These are phyloP conservation scores for Lipomyces starkeyi DNA, from an alignment of 805 yeast species.

Conservation along the genomic window DNA sequence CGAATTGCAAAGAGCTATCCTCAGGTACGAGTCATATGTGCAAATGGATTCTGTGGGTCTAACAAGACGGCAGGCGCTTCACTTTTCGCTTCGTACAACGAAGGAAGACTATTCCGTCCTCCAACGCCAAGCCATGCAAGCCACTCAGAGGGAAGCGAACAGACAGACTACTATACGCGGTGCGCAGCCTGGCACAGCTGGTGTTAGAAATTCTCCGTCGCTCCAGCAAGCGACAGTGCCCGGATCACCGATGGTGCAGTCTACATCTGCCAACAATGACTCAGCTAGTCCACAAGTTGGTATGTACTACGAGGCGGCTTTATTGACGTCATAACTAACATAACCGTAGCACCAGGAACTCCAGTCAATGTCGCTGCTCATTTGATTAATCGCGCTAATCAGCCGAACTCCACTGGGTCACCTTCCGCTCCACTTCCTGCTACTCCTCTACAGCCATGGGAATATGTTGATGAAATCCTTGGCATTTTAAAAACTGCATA, in stretches of 20 bases:
- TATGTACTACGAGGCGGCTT: neutral
- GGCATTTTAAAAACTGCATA: conserved; percentile 95
- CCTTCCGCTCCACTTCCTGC: conserved; percentile 36
- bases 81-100: conserved; percentile 93
- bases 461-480: conserved; percentile 89
- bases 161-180: conserved; percentile 32
- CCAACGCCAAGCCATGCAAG: conserved; percentile 73
- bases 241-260: conserved; percentile 31
- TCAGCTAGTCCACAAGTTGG: conserved; percentile 13
- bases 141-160: conserved; percentile 46
- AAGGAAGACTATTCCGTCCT: conserved; percentile 90
- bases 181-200: conserved; percentile 34
- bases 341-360: conserved; percentile 15
- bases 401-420: conserved; percentile 18
- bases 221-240: conserved; percentile 27
- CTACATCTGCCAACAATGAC: conserved; percentile 8
- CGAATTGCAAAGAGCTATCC: conserved; percentile 96
- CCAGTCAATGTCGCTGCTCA: conserved; percentile 20
- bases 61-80: conserved; percentile 62
- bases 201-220: conserved; percentile 35
- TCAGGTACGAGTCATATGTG: conserved; percentile 51
- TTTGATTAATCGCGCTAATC: conserved; percentile 25
- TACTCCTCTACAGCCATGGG: conserved; percentile 74
- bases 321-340: neutral
- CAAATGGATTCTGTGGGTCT: neutral